These are phyloP conservation scores for Daldinia loculata DNA, from an alignment of 495 filamentous ascomycete genomes.

Conservation along the genomic window DNA sequence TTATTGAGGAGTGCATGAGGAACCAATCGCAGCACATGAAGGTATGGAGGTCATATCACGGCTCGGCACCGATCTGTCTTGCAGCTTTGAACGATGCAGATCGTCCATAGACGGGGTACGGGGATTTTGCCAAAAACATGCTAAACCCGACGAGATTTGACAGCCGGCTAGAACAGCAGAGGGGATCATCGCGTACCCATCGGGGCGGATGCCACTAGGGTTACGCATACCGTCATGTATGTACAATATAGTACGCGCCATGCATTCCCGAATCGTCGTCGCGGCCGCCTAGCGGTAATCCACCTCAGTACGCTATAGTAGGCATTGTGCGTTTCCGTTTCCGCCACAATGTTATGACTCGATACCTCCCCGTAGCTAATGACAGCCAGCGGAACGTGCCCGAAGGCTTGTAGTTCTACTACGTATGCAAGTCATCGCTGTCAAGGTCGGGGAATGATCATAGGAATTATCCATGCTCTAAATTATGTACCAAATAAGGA, in stretches of 20 bases:
- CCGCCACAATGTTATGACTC: constrained; percentile 33
- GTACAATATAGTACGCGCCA: constrained; percentile 18
- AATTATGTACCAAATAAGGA: constrained; percentile 3
- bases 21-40: constrained; percentile 21
- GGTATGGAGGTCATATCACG: constrained; percentile 18
- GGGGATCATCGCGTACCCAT: constrained; percentile 30
- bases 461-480: background rate
- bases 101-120: constrained; percentile 35
- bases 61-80: constrained; percentile 43
- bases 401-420: constrained; percentile 28
- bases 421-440: constrained; percentile 34
- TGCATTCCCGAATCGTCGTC: constrained; percentile 38
- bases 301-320: constrained; percentile 10
- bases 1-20: constrained; percentile 6
- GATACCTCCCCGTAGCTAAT: constrained; percentile 9
- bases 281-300: constrained; percentile 27
- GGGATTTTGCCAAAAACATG: constrained; percentile 40
- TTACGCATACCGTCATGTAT: constrained; percentile 13
- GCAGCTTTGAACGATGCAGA: constrained; percentile 32
- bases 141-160: constrained; percentile 38
- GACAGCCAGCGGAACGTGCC: constrained; percentile 22
- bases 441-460: constrained; percentile 16
- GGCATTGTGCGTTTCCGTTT: constrained; percentile 13
- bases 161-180: constrained; percentile 38
- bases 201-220: constrained; percentile 39